Conservation (phyloP, 352 stramenopile genomes). For the Pythium volutum region DNA sequence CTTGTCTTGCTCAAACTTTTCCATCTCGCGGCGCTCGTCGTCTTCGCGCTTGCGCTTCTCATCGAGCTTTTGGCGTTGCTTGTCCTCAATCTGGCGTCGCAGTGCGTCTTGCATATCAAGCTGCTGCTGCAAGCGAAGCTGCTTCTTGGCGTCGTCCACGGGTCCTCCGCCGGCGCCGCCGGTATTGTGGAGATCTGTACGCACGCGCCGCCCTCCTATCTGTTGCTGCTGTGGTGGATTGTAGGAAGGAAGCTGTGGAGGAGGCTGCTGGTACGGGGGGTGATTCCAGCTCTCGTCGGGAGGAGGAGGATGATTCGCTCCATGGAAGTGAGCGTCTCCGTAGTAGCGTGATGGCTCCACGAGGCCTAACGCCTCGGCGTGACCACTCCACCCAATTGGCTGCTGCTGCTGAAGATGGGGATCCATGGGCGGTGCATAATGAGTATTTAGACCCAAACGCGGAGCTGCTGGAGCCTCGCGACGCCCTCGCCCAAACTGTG, state of each 20-base stretch:
- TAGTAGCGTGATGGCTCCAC: conserved; percentile 4
- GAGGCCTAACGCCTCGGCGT: conserved; percentile 12
- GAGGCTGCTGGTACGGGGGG: background rate
- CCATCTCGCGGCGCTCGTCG: conserved; percentile 50
- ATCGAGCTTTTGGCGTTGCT: conserved; percentile 56
- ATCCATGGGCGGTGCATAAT: background rate
- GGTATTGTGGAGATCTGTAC: conserved; percentile 36
- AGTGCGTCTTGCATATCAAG: conserved; percentile 53
- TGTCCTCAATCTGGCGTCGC: conserved; percentile 61
- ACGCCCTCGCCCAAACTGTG: conserved; percentile 46
- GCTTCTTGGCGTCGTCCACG: conserved; percentile 6
- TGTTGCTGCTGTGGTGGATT: background rate
- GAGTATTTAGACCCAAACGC: background rate
- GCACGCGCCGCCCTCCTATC: conserved; percentile 8
- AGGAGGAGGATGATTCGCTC: background rate
- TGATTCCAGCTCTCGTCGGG: background rate
- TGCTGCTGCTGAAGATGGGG: conserved; percentile 14
- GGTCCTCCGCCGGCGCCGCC: background rate
- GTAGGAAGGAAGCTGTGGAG: background rate
- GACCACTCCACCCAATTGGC: conserved; percentile 14
- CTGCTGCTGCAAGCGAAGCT: conserved; percentile 27
- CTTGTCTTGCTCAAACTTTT: conserved; percentile 52
- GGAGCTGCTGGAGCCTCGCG: conserved; percentile 18
- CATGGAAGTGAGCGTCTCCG: background rate
- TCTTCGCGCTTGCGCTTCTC: conserved; percentile 52